phyloP scores from a whole-genome alignment of 345 rosid species.

The Lepidium africanum region DNA sequence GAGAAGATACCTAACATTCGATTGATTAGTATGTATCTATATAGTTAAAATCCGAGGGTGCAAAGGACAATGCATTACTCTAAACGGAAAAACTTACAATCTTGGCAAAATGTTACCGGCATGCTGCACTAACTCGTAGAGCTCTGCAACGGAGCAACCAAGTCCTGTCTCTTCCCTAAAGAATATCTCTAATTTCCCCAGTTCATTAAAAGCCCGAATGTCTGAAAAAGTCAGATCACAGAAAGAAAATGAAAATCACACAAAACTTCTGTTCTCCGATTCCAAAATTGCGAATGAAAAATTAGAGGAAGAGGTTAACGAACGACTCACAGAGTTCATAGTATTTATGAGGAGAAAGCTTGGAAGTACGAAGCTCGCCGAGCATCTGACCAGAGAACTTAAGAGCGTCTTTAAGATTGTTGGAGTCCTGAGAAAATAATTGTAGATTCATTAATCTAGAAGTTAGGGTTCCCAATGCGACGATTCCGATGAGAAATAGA shows the following conservation, averaged over 20 bases:
- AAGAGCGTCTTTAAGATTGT: slow-evolving; percentile 89
- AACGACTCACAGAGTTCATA: slow-evolving; percentile 78
- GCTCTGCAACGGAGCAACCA: slow-evolving; percentile 84
- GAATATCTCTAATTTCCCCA: slow-evolving; percentile 85
- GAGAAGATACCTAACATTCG: slow-evolving; percentile 66
- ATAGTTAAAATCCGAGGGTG: not conserved
- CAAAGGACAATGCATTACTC: not conserved
- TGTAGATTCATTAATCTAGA: not conserved
- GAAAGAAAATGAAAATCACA: not conserved
- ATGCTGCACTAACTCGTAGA: slow-evolving; percentile 94
- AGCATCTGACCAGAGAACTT: slow-evolving; percentile 98
- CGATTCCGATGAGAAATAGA: slow-evolving; percentile 11
- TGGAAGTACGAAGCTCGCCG: slow-evolving; percentile 94
- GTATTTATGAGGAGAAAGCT: slow-evolving; percentile 94
- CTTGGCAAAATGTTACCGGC: slow-evolving; percentile 99
- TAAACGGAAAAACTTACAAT: slow-evolving; percentile 46
- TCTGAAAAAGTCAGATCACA: slow-evolving; percentile 37
- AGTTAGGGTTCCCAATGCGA: slow-evolving; percentile 27
- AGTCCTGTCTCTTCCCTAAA: slow-evolving; percentile 84
- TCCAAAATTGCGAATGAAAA: slow-evolving; percentile 5
- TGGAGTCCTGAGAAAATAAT: slow-evolving; percentile 54
- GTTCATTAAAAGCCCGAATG: slow-evolving; percentile 86
- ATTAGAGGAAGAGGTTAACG: not conserved
- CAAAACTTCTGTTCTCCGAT: not conserved
- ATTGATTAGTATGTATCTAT: not conserved